Percentiles rank a stretch among this genome's conserved stretches.
Conservation (phyloP, 1,284 basidiomycete genomes). For the Cerioporus squamosus region DNA sequence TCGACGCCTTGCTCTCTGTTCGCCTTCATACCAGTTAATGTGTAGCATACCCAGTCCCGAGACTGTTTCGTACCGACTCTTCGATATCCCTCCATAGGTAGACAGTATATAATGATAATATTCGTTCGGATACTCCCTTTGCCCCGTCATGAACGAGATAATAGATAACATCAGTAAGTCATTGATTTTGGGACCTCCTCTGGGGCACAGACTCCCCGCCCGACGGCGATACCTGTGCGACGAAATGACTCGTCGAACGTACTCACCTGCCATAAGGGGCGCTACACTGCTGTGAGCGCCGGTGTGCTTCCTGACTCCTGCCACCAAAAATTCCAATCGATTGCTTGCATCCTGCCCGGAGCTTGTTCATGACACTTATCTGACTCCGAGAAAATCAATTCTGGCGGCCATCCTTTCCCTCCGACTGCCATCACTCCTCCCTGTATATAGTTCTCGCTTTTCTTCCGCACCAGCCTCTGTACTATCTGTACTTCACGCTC, state of each 20-base stretch:
- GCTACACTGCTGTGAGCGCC: slow-evolving; percentile 9
- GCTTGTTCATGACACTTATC: slow-evolving; percentile 6
- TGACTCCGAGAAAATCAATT: slow-evolving; percentile 4
- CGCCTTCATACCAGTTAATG: too few species aligned
- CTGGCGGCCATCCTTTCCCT: slow-evolving; percentile 17
- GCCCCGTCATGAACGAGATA: too few species aligned
- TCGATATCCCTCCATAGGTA: too few species aligned
- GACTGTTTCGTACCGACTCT: too few species aligned
- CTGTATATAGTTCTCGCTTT: slow-evolving; percentile 18
- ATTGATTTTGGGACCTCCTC: too few species aligned
- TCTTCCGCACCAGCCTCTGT: not conserved
- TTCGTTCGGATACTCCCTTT: too few species aligned
- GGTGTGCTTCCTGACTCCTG: not conserved
- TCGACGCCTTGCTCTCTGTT: too few species aligned
- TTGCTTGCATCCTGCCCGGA: slow-evolving; percentile 8
- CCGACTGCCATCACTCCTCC: slow-evolving; percentile 17
- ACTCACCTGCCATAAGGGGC: slow-evolving; percentile 18
- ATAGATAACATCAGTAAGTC: too few species aligned
- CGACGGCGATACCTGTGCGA: too few species aligned
- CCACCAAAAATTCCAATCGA: slow-evolving; percentile 27
- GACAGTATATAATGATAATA: too few species aligned
- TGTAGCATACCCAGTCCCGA: too few species aligned
- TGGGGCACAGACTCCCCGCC: too few species aligned
- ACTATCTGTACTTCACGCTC: slow-evolving; percentile 9
- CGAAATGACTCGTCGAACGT: slow-evolving; percentile 3